These are phyloP conservation scores for Aureobasidium namibiae DNA, from an alignment of 2,329 filamentous ascomycete genomes.

Conservation along the genomic window DNA sequence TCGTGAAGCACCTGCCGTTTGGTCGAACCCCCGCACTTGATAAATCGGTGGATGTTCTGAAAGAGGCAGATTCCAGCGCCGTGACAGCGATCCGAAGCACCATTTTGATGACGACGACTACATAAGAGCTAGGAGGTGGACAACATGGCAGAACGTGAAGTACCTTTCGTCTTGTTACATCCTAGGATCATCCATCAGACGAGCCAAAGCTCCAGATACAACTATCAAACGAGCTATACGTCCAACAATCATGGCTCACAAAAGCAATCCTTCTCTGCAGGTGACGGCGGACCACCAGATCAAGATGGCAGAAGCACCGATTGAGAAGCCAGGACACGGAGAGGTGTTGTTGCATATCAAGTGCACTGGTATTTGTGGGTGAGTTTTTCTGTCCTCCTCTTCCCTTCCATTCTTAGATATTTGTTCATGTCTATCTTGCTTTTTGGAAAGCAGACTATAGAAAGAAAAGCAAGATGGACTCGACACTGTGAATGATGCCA, in stretches of 20 bases:
- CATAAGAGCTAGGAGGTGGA: neutral
- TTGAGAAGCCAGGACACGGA: neutral
- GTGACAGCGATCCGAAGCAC: neutral
- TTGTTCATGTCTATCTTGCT: too few relatives aligned
- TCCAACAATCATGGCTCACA: neutral
- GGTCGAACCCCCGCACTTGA: constrained; percentile 1
- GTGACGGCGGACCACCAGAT: constrained; percentile 11
- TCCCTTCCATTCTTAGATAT: neutral
- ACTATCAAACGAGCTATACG: too few relatives aligned
- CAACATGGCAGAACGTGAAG: too few relatives aligned
- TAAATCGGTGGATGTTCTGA: neutral
- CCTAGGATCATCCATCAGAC: too few relatives aligned
- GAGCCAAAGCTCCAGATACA: neutral
- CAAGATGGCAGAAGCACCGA: constrained; percentile 6
- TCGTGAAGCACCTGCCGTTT: neutral
- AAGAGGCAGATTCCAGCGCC: too few relatives aligned
- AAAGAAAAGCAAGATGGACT: too few relatives aligned
- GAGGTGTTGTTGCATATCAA: constrained; percentile 36
- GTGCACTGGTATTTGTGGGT: constrained; percentile 95
- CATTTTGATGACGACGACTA: neutral
- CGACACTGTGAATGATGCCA: too few relatives aligned
- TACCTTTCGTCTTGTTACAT: neutral
- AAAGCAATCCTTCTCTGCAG: constrained; percentile 1
- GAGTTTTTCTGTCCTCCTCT: constrained; percentile 22
- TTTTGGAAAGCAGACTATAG: too few relatives aligned